Percentiles rank a stretch among this genome's conserved stretches.
These are phyloP conservation scores for Arthrobotrys pseudoclavata DNA, from an alignment of 2,329 filamentous ascomycete genomes.

Conservation along the genomic window DNA sequence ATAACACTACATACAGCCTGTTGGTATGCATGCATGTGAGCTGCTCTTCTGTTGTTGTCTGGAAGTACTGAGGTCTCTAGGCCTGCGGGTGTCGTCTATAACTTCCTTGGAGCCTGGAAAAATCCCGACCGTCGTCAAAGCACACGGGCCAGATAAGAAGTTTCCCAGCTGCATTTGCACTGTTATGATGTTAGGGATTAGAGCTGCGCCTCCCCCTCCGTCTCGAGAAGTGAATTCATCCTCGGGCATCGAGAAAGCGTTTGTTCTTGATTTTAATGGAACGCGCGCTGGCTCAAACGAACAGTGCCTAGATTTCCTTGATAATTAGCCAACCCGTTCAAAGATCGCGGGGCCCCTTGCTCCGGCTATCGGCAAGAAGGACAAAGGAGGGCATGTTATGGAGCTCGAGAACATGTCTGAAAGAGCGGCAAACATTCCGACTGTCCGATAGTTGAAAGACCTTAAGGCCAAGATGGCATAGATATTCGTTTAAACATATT, in stretches of 20 bases:
- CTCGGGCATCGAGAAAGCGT: slow-evolving; percentile 29
- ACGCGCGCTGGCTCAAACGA: slow-evolving; percentile 24
- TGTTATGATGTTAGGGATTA: slow-evolving; percentile 45
- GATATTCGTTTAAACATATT: neutral
- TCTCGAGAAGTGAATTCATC: slow-evolving; percentile 54
- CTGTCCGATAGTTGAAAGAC: slow-evolving; percentile 9
- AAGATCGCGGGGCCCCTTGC: slow-evolving; percentile 19
- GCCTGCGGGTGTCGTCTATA: slow-evolving; percentile 31
- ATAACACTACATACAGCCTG: slow-evolving; percentile 14
- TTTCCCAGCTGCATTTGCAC: neutral
- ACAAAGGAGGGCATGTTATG: slow-evolving; percentile 23
- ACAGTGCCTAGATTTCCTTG: slow-evolving; percentile 30
- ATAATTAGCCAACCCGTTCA: slow-evolving; percentile 49
- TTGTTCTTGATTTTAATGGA: slow-evolving; percentile 29
- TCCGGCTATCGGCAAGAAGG: slow-evolving; percentile 32
- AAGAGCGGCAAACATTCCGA: slow-evolving; percentile 46
- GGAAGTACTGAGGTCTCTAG: slow-evolving; percentile 10
- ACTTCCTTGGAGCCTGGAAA: slow-evolving; percentile 25
- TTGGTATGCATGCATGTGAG: slow-evolving; percentile 5
- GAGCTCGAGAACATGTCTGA: slow-evolving; percentile 16
- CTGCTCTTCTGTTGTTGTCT: slow-evolving; percentile 6
- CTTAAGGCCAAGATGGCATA: slow-evolving; percentile 17
- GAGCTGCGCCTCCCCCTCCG: slow-evolving; percentile 58
- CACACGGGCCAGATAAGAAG: slow-evolving; percentile 40
- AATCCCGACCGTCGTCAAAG: slow-evolving; percentile 49